Conservation (phyloP, 2,329 filamentous ascomycete genomes). For the Tolypocladium capitatum region DNA sequence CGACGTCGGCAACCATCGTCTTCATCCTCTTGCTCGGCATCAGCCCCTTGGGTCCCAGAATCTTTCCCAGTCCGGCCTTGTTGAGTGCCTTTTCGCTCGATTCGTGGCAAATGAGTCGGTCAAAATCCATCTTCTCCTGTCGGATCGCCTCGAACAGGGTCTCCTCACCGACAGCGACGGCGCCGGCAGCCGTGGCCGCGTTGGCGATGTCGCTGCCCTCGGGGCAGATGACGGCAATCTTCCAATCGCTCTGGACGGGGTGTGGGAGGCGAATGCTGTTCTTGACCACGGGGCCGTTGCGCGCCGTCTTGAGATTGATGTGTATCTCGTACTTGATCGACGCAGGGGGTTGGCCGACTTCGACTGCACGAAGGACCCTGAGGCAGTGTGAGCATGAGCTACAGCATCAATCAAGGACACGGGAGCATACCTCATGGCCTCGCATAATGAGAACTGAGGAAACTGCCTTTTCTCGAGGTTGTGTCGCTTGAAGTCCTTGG, state of each 20-base stretch:
- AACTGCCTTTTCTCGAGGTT: constrained; percentile 50
- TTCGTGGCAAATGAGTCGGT: constrained; percentile 74
- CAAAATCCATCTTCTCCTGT: constrained; percentile 69
- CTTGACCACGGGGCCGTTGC: constrained; percentile 76
- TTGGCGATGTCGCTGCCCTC: constrained; percentile 61
- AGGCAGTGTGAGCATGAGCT: neutral
- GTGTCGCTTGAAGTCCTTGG: constrained; percentile 55
- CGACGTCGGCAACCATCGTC: constrained; percentile 75
- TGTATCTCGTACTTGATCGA: constrained; percentile 79
- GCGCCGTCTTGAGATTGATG: constrained; percentile 68
- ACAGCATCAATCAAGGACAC: neutral
- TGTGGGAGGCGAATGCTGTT: constrained; percentile 81
- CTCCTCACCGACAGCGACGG: constrained; percentile 73
- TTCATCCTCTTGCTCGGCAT: constrained; percentile 86
- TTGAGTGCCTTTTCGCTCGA: constrained; percentile 66
- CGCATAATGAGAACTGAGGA: constrained; percentile 64
- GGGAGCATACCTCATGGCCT: constrained; percentile 69
- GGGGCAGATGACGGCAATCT: constrained; percentile 84
- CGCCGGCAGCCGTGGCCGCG: constrained; percentile 66
- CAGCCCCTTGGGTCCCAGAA: constrained; percentile 77
- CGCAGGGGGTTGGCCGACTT: constrained; percentile 69
- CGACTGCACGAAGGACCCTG: constrained; percentile 81
- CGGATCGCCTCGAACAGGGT: constrained; percentile 68
- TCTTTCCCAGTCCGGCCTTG: constrained; percentile 65
- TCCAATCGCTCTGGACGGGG: constrained; percentile 75